phyloP scores from a whole-genome alignment of 129 eudicot species.

The Flaveria bidentis region DNA sequence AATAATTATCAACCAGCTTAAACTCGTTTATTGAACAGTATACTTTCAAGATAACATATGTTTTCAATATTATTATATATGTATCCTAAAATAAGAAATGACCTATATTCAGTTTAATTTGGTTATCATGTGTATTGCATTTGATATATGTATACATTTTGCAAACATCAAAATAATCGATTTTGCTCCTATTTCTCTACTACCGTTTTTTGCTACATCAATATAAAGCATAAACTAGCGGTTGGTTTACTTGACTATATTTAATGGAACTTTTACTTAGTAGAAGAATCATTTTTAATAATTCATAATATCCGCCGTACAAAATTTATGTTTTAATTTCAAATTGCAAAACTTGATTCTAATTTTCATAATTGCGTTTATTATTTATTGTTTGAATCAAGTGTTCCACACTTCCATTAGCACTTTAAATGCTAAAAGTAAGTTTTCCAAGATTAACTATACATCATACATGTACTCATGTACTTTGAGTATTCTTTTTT shows the following conservation, averaged over 20 bases:
- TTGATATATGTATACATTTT: too few relatives aligned
- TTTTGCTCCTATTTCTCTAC: background rate
- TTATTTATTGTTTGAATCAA: constrained; percentile 15
- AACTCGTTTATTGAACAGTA: background rate
- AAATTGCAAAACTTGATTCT: constrained; percentile 7
- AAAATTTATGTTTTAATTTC: background rate
- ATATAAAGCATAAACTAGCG: background rate
- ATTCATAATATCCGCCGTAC: background rate
- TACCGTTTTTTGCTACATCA: background rate
- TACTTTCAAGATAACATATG: background rate
- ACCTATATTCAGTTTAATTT: too few relatives aligned
- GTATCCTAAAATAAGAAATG: too few relatives aligned
- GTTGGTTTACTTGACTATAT: constrained; percentile 8
- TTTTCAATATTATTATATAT: too few relatives aligned
- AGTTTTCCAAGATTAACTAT: constrained; percentile 6
- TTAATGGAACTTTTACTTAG: background rate
- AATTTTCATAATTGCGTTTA: constrained; percentile 15
- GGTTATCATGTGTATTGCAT: too few relatives aligned
- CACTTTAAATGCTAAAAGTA: constrained; percentile 23
- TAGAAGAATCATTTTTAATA: too few relatives aligned
- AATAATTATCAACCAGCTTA: background rate
- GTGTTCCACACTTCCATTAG: background rate
- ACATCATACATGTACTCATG: background rate
- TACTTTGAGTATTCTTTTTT: background rate
- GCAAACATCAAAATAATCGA: background rate